Evolutionary conservation across 345 rosid species (phyloP), one percentile per base, ranked within the genome.

Genomic region (Eucalyptus sp.): DNA sequence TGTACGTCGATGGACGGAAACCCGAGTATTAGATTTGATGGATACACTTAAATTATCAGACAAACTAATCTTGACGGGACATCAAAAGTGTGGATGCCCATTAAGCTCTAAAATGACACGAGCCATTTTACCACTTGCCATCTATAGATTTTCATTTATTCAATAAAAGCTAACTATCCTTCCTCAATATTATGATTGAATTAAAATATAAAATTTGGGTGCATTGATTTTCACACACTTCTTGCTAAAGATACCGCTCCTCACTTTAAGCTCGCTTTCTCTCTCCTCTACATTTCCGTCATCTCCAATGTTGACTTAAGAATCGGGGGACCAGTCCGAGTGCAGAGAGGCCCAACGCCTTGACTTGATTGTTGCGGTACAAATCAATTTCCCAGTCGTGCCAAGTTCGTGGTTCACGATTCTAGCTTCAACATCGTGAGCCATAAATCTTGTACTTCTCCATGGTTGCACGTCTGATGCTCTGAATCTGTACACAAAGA

Each of bases 11-110:
- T 5, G 24, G 81, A 33, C 5, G 24, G 24, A 33, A 29, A 76
- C 5, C 3, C 1, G 16, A 24, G 48, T 11, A 41, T 7, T 76
- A 20, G 15, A 20, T 13, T 13, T 7, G 29, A 76, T 18, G 4
- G 81, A 71, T 33, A 33, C 25, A 71, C 13, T 18, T 71, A 9
- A 17, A 3, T 33, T 37, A 33, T 10, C 7, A 2, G 7, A 15
- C 16, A 20, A 41, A 76, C 15, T 41, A 11, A 10, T 10, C 0
- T 37, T 11, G 8, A 41, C 3, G 41, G 7, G 0, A 41, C 24
- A 37, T 76, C 83, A 37, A 10, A 71, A 18, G 2, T 10, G 14
- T 0, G 1, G 13, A 71, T 10, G 0, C 1, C 8, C 2, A 20
- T 76, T 76, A 13, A 6, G 4, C 48, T 37, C 0, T 11, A 43